Evolutionary conservation across 345 rosid species (phyloP), one percentile per base, ranked within the genome.

Genomic region (Murraya koenigii): DNA sequence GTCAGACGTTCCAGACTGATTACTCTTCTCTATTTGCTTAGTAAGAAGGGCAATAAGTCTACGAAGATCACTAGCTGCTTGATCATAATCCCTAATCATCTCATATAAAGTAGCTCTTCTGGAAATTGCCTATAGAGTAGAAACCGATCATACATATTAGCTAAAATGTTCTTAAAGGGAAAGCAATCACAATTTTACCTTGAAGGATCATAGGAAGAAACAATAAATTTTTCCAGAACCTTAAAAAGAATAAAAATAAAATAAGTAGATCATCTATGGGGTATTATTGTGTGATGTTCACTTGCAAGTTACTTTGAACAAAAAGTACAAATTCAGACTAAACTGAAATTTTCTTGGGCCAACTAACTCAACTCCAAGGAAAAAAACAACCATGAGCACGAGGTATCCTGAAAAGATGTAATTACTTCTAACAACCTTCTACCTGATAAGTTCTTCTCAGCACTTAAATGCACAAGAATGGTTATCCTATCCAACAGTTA

Each of bases 41-140:
- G 83, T 80, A 49, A 89, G 88, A 82, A 85, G 80, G 78, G 87
- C 69, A 79, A 88, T 69, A 76, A 91, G 86, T 81, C 94, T 88
- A 83, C 81, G 87, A 80, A 92, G 90, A 86, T 96, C 97, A 77
- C 67, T 84, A 60, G 95, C 90, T 63, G 99, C 97, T 87, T 88
- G 93, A 56, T 88, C 95, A 88, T 87, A 94, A 80, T 92, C 95
- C 84, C 97, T 92, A 76, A 94, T 89, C 93, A 88, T 91, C 90
- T 92, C 98, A 77, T 80, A 92, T 77, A 96, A 84, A 39, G 89
- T 85, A 73, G 98, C 92, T 72, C 97, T 88, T 80, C 99, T 91
- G 71, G 99, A 91, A 77, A 94, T 91, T 78, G 97, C 98, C 98
- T 96, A 81, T 52, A 49, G n/a, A 72, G 54, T 54, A 77, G 61